Evolutionary conservation across 1,284 basidiomycete genomes (phyloP), one percentile per base, ranked within the genome.

Genomic region (Irpex rosettiformis): DNA sequence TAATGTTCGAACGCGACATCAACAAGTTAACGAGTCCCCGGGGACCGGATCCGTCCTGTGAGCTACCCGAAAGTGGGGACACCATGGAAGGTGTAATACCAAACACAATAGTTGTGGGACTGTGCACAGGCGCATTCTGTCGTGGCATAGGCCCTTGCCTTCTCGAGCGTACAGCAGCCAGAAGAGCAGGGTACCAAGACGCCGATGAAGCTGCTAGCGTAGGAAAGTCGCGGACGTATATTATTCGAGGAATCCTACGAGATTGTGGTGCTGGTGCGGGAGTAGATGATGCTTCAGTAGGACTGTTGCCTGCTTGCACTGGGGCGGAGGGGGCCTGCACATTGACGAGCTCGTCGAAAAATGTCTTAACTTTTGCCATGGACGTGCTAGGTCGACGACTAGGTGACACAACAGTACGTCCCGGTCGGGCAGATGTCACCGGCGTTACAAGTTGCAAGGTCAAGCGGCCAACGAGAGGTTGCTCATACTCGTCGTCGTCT

Each of bases 141-240:
- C 80, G 76, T 1, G 82, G 75, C 16, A 86, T 75, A 3, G 82
- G 75, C 1, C 87, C 84, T 64, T 83, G 80, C 25, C 93, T 81
- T 30, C 90, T 81, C 58, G 86, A 78, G 52, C 86, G 84, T 6
- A 94, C 89, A 6, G 91, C 88, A 43, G 84, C 79, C 8, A 93
- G 77, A 13, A 96, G 78, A 29, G 86, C 79, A 3, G 91, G 85
- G 69, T 91, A 95, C 93, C 94, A 94, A 1, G 79, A 74, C 1
- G 86, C 78, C 6, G 90, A 86, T 4, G 89, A 85, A 3, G 85
- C 73, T 0, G 89, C 84, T 57, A 96, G 82, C 0, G 85, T 88
- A 4, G 85, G 79, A 62, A 89, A 91, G 67, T 94, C 90, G 58
- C 91, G 88, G 55, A 96, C 78, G 65, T 94, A 91, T 54, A 96